Conservation (phyloP, 192 early-diverging fungal genomes). For the Podila horticola region DNA sequence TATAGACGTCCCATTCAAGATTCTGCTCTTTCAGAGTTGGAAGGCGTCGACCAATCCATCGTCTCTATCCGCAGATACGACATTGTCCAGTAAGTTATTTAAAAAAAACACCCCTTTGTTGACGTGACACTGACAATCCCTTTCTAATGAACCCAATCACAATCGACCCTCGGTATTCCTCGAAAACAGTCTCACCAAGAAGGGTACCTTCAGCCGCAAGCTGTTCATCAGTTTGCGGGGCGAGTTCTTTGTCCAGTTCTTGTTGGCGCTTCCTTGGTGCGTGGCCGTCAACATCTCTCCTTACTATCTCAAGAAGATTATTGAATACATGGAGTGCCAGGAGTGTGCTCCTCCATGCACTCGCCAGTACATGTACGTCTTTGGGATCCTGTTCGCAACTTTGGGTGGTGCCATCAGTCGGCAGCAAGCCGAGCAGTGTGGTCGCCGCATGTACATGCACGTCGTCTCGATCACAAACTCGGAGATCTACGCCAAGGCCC, state of each 20-base stretch:
- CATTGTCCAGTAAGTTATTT: slow-evolving; percentile 18
- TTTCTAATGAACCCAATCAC: not conserved
- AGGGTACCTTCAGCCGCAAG: slow-evolving; percentile 10
- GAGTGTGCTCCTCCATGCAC: slow-evolving; percentile 24
- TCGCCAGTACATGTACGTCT: slow-evolving; percentile 61
- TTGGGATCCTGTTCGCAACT: slow-evolving; percentile 61
- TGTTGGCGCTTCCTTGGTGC: slow-evolving; percentile 19
- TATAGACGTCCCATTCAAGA: slow-evolving; percentile 59
- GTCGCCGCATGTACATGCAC: slow-evolving; percentile 68
- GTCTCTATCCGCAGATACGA: slow-evolving; percentile 9
- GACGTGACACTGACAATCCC: no score
- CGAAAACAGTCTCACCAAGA: not conserved
- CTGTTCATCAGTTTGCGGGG: slow-evolving; percentile 10
- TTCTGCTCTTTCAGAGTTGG: slow-evolving; percentile 67
- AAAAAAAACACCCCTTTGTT: not conserved
- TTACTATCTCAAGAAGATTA: slow-evolving; percentile 36
- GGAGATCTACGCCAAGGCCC: slow-evolving; percentile 57
- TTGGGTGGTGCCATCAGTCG: slow-evolving; percentile 49
- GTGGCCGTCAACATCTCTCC: slow-evolving; percentile 10
- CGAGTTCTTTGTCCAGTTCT: slow-evolving; percentile 27
- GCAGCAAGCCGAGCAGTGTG: slow-evolving; percentile 66
- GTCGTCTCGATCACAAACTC: slow-evolving; percentile 51
- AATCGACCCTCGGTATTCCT: no score
- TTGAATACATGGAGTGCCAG: slow-evolving; percentile 40
- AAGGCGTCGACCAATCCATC: slow-evolving; percentile 47